Evolutionary conservation across 257 asterid species (phyloP), one percentile per base, ranked within the genome.

Genomic region (Handroanthus guayacan): DNA sequence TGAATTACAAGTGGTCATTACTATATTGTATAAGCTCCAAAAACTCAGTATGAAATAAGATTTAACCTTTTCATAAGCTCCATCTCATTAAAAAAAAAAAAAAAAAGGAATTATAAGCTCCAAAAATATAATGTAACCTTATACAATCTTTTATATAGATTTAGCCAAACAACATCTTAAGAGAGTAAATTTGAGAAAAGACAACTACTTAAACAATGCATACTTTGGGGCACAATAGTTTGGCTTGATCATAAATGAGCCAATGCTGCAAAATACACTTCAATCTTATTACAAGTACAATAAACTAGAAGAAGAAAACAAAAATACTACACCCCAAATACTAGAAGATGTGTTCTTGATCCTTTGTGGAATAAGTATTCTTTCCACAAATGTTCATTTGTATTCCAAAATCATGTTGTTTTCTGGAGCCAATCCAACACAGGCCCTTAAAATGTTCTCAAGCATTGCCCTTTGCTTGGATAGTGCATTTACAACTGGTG

Each of bases 381-480:
- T 54, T n/a, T 11, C 65, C 63, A 51, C 56, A 38, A 47, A 34
- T 43, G 48, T 61, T 92, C 92, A 95, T 80, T 95, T 95, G 90
- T 93, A 95, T 65, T 95, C 99, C 91, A 95, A 79, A 45, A 93
- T 95, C 99, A 95, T 95, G 91, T 95, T 95, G 90, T 95, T 95
- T 71, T 95, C 99, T 3, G 99, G 98, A 54, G 99, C 97, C 87
- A 95, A 84, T 47, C 99, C 99, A 76, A 93, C 91, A 71, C 98
- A 95, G 63, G 99, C 99, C 92, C 99, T 90, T 79, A 95, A 3
- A 69, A 95, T 95, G 81, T 95, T 95, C 89, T 95, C 99, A 18
- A 95, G 93, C 99, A 95, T 95, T 10, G 98, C 90, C 75, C 99
- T 78, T 78, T 92, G 99, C 87, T 95, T 95, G 10, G 99, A 89